These are phyloP conservation scores for Diospyros kaki DNA, from an alignment of 148 eudicot species.

Conservation along the genomic window DNA sequence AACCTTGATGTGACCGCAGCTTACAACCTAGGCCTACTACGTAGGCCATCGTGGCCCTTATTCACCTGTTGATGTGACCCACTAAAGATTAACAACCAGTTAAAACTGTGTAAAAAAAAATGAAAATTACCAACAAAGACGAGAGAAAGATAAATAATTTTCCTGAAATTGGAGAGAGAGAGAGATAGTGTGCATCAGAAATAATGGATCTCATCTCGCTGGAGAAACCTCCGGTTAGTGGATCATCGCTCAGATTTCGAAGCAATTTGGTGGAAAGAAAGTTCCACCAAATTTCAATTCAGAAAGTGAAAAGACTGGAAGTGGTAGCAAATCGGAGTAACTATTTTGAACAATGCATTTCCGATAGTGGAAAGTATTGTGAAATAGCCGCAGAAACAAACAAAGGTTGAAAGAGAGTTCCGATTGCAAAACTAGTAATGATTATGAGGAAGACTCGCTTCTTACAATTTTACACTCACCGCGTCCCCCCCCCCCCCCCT, in stretches of 20 bases:
- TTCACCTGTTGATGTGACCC: constrained; percentile 71
- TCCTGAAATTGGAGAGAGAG: not conserved
- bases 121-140: not conserved
- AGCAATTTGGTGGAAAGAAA: constrained; percentile 19
- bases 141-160: not conserved
- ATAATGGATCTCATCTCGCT: too few relatives aligned
- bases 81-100: constrained; percentile 49
- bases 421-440: not conserved
- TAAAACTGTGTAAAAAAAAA: not conserved
- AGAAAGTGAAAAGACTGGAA: not conserved
- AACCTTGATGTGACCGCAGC: constrained; percentile 34
- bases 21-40: constrained; percentile 29
- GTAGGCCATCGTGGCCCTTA: constrained; percentile 18
- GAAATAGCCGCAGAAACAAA: constrained; percentile 4
- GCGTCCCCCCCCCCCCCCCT: not conserved
- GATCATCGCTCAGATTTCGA: constrained; percentile 25
- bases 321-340: constrained; percentile 4
- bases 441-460: too few relatives aligned
- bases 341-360: not conserved
- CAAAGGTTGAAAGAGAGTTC: not conserved
- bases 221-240: constrained; percentile 1
- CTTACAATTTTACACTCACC: too few relatives aligned
- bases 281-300: not conserved
- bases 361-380: constrained; percentile 20
- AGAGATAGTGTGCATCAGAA: not conserved